phyloP scores from a whole-genome alignment of 345 rosid genomes.

The Aurinia saxatilis region DNA sequence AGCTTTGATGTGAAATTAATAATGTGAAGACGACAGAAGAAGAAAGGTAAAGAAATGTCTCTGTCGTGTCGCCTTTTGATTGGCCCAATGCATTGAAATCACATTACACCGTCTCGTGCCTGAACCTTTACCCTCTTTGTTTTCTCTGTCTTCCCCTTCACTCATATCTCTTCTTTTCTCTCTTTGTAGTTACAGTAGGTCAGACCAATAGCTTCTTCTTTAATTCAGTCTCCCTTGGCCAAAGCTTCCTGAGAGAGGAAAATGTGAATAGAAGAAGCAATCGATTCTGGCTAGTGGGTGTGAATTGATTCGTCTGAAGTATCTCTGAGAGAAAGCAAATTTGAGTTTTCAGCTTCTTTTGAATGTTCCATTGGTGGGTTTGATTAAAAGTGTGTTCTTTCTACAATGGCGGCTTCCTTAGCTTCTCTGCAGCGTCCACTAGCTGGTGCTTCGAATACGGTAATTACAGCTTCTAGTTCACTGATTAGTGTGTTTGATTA shows the following conservation, averaged over 20 bases:
- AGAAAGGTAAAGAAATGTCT: background rate
- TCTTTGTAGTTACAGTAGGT: conserved; percentile 26
- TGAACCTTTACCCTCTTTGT: conserved; percentile 1
- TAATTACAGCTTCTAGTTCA: conserved; percentile 13
- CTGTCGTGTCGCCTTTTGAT: conserved; percentile 24
- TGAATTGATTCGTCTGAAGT: background rate
- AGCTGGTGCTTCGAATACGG: conserved; percentile 63
- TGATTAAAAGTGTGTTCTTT: conserved; percentile 6
- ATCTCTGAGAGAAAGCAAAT: background rate
- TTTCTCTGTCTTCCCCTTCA: conserved; percentile 12
- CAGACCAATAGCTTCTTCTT: conserved; percentile 28
- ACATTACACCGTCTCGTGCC: conserved; percentile 23
- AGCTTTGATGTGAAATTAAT: background rate
- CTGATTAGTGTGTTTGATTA: too few relatives aligned
- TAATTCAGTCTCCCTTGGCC: background rate
- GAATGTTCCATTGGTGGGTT: background rate
- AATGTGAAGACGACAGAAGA: background rate
- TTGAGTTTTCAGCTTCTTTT: background rate
- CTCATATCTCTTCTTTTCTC: conserved; percentile 2
- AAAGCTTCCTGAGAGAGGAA: background rate
- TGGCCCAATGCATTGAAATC: conserved; percentile 23
- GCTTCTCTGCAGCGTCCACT: conserved; percentile 72
- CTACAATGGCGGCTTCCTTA: conserved; percentile 71
- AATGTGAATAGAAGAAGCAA: background rate
- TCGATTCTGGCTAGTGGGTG: conserved; percentile 17